These are phyloP conservation scores for Poa annua DNA, from an alignment of 176 grass and related monocot genomes.

Conservation along the genomic window DNA sequence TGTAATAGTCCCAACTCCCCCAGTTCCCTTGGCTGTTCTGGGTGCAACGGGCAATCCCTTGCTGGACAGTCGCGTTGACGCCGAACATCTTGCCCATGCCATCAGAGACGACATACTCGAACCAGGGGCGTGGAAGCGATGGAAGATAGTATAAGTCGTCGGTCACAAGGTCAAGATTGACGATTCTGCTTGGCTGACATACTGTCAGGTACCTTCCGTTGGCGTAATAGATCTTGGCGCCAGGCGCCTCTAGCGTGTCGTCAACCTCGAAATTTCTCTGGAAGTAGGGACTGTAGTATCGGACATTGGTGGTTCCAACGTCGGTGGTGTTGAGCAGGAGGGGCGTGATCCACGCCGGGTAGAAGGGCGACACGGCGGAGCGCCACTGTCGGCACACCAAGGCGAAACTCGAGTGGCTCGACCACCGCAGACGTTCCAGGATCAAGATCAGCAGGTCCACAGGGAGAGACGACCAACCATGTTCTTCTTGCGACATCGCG, in stretches of 20 bases:
- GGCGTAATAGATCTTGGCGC: slow-evolving; percentile 32
- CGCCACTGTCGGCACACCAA: slow-evolving; percentile 9
- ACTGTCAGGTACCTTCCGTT: slow-evolving; percentile 23
- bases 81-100: background rate
- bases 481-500: background rate
- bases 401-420: slow-evolving; percentile 21
- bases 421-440: slow-evolving; percentile 23
- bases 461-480: slow-evolving; percentile 35
- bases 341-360: slow-evolving; percentile 37
- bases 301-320: slow-evolving; percentile 22
- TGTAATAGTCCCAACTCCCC: background rate
- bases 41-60: background rate
- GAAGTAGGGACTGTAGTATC: slow-evolving; percentile 45
- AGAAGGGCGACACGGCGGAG: slow-evolving; percentile 24
- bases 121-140: background rate
- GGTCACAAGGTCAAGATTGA: slow-evolving; percentile 6
- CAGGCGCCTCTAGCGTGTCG: background rate
- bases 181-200: accelerated
- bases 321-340: slow-evolving; percentile 27
- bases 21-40: background rate
- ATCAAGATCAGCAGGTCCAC: background rate
- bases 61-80: accelerated
- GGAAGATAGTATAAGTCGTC: background rate
- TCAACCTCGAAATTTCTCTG: slow-evolving; percentile 40
- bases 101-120: background rate